Conservation (phyloP, 1,139 yeast genomes). For the Suhomyces chickasaworum region DNA sequence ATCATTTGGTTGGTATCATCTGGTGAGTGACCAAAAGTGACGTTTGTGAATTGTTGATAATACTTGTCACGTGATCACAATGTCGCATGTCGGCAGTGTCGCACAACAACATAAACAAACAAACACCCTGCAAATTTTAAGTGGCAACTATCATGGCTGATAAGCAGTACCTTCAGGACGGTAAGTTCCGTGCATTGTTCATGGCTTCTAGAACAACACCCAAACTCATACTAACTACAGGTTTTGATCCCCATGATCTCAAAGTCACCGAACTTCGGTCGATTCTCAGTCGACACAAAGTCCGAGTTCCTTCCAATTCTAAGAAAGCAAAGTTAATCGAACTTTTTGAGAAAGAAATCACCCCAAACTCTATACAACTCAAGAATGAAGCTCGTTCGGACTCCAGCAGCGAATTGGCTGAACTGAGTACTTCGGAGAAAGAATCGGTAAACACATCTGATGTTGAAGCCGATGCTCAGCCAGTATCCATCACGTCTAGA, state of each 20-base stretch:
- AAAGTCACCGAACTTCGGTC: slow-evolving; percentile 67
- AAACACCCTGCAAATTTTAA: slow-evolving; percentile 8
- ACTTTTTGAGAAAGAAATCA: slow-evolving; percentile 22
- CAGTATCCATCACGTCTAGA: slow-evolving; percentile 17
- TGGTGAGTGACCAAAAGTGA: too few relatives aligned
- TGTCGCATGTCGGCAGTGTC: slow-evolving; percentile 4
- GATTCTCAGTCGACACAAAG: slow-evolving; percentile 57
- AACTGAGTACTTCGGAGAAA: neutral
- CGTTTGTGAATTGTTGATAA: neutral
- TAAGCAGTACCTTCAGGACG: slow-evolving; percentile 26
- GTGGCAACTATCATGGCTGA: slow-evolving; percentile 22
- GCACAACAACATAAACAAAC: slow-evolving; percentile 10
- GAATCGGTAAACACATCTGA: slow-evolving; percentile 12
- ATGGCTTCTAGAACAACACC: neutral
- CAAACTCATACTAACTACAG: slow-evolving; percentile 30
- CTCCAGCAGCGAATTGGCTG: neutral
- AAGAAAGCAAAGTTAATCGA: slow-evolving; percentile 62
- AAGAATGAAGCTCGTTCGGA: slow-evolving; percentile 1
- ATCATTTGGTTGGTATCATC: too few relatives aligned
- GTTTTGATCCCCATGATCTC: slow-evolving; percentile 62
- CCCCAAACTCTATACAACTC: slow-evolving; percentile 5
- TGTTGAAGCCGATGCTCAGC: neutral
- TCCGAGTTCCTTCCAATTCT: slow-evolving; percentile 58
- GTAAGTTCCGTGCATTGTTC: slow-evolving; percentile 18
- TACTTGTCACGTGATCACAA: neutral